Evolutionary conservation across 305 asterid genomes (phyloP).

Genomic region (Fraxinus albicans): DNA sequence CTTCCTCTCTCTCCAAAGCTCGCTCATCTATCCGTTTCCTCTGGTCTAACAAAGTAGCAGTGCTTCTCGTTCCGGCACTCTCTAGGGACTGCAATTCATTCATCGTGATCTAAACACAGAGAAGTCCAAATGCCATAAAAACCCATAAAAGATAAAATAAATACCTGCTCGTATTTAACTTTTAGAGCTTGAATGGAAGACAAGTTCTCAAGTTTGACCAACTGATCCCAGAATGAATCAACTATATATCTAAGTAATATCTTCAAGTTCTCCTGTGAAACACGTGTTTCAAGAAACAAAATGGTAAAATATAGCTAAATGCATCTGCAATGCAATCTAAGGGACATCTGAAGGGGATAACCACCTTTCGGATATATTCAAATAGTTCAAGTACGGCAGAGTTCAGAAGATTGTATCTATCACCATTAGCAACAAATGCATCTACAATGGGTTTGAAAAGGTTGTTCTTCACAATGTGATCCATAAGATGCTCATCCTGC

Average conservation of each 20-base stretch:
- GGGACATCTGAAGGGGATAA: conserved; percentile 19
- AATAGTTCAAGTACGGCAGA: conserved; percentile 92
- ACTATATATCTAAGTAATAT: conserved; percentile 69
- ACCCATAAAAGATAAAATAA: conserved; percentile 7
- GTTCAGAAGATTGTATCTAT: conserved; percentile 92
- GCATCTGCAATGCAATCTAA: conserved; percentile 16
- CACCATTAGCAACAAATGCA: conserved; percentile 81
- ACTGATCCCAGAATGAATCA: conserved; percentile 86
- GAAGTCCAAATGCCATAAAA: conserved; percentile 9
- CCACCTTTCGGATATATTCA: conserved; percentile 83
- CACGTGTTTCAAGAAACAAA: conserved; percentile 24
- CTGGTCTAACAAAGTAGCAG: conserved; percentile 49
- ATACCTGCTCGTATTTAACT: conserved; percentile 96
- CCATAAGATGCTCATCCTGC: conserved; percentile 94
- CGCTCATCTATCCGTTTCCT: conserved; percentile 88
- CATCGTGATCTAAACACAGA: conserved; percentile 20
- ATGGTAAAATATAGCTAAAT: conserved; percentile 1
- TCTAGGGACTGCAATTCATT: conserved; percentile 59
- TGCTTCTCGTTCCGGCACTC: conserved; percentile 51
- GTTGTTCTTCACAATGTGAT: conserved; percentile 75
- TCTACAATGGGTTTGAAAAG: conserved; percentile 80
- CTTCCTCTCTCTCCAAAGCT: conserved; percentile 95
- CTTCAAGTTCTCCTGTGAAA: conserved; percentile 86
- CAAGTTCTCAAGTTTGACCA: conserved; percentile 65
- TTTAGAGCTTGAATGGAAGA: conserved; percentile 69